Evolutionary conservation across 2,329 filamentous ascomycete genomes (phyloP).

Genomic region (Fusarium sp.): DNA sequence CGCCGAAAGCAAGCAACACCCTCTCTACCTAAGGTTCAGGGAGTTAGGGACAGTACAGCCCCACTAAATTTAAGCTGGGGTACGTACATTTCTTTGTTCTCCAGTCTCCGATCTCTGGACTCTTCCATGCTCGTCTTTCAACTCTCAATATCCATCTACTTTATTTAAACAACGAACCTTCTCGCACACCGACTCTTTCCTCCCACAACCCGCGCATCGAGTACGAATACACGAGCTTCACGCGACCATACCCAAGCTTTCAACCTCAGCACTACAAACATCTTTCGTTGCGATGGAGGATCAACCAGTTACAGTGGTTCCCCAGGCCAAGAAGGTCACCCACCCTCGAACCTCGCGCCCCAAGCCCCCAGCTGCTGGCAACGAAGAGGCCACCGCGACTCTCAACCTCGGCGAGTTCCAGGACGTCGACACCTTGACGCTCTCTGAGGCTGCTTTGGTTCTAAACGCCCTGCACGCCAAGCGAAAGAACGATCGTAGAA

Average conservation of each 20-base stretch:
- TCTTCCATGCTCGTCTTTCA: conserved; percentile 23
- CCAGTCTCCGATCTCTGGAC: conserved; percentile 34
- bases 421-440: conserved; percentile 88
- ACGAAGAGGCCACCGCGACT: conserved; percentile 86
- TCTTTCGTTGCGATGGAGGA: conserved; percentile 30
- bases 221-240: background rate
- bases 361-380: conserved; percentile 78
- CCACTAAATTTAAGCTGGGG: conserved; percentile 43
- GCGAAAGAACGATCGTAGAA: conserved; percentile 82
- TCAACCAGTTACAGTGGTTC: conserved; percentile 17
- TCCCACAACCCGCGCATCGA: conserved; percentile 6
- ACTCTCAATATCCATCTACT: conserved; percentile 32
- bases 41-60: conserved; percentile 32
- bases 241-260: background rate
- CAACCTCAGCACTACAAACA: conserved; percentile 8
- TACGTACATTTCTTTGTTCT: conserved; percentile 38
- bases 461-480: conserved; percentile 90
- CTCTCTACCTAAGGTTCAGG: conserved; percentile 11
- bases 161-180: background rate
- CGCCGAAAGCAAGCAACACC: conserved; percentile 14
- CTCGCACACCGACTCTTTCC: conserved; percentile 1
- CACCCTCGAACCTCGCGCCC: conserved; percentile 68
- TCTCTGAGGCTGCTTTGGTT: conserved; percentile 92
- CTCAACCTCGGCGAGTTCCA: conserved; percentile 95
- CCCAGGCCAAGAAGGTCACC: conserved; percentile 38